Base-by-base conservation (phyloP, 139 green algal genomes). In the Chlamydomonas incerta region DNA sequence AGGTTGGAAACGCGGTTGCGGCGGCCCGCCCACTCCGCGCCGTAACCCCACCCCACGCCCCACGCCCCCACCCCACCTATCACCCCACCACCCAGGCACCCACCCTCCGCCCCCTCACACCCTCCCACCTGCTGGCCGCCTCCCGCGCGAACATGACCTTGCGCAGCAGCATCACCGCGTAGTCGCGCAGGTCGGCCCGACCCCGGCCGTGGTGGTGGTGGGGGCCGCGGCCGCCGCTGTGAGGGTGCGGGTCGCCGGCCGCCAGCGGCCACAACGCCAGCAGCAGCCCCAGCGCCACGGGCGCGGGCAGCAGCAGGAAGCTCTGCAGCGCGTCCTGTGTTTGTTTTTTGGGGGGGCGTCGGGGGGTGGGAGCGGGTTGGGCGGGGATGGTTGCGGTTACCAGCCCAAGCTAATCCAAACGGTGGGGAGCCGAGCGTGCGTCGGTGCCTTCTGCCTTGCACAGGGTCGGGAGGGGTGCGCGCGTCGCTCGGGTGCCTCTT, bases 121-220 rank as follows among this genome's bases (percentile, higher is more conserved):
- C 29, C 31, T 23, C 81, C 33, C 66, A 91, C 88, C 88, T 87
- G 80, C 80, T 77, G 20, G 9, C 68, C 34, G 80, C 83, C 69
- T 91, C 88, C 37, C 80, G 74, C 11, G 83, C 67, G 68, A 89
- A 91, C 88, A 89, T 89, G 68, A 88, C 80, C 81, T 92, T 92
- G 23, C 88, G 74, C 73, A 92, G 81, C 83, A 88, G 57, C 83
- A 88, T 89, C 31, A 91, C 72, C 34, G 86, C 29, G 58, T 74
- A 50, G 71, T 91, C 88, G 55, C 80, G 65, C 88, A 91, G 66
- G 58, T 91, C 84, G 17, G 68, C 50, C 0, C 84, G 57, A 15
- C 65, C 41, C 26, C 68, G 24, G 41, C 8, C 6, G 6, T 5
- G 41, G 41, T 13, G 41, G 6, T 50, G 41, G 41, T 50, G 41